Evolutionary conservation across 2,329 filamentous ascomycete genomes (phyloP).

Genomic region (Pseudocercospora vitis): DNA sequence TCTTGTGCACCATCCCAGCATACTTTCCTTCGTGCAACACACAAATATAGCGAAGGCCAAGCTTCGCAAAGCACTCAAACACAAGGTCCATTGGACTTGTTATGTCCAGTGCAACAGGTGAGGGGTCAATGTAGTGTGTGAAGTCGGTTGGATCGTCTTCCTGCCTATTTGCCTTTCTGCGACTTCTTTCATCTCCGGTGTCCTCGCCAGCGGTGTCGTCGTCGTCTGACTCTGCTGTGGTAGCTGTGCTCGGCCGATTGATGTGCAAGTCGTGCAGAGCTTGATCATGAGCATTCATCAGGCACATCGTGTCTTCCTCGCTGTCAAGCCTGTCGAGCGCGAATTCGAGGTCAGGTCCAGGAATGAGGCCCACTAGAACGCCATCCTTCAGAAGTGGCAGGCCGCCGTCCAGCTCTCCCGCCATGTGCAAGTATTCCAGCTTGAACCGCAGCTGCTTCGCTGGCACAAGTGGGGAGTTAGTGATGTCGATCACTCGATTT

Average conservation of each 20-base stretch:
- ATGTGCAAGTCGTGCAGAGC: conserved; percentile 37
- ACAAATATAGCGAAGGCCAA: conserved; percentile 89
- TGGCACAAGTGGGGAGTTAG: conserved; percentile 73
- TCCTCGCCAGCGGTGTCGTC: conserved; percentile 17
- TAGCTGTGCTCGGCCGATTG: conserved; percentile 11
- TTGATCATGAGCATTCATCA: conserved; percentile 71
- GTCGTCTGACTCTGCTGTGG: conserved; percentile 13
- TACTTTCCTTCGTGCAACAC: conserved; percentile 81
- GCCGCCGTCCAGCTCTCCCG: conserved; percentile 88
- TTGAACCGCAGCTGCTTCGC: conserved; percentile 76
- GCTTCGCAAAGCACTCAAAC: conserved; percentile 93
- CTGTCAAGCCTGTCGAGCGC: conserved; percentile 76
- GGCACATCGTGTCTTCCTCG: conserved; percentile 73
- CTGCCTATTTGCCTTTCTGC: conserved; percentile 4
- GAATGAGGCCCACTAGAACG: conserved; percentile 84
- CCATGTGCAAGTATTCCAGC: conserved; percentile 75
- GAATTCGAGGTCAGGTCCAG: conserved; percentile 89
- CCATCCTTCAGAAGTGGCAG: conserved; percentile 80
- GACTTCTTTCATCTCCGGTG: conserved; percentile 10
- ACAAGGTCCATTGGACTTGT: conserved; percentile 90
- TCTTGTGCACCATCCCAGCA: conserved; percentile 92
- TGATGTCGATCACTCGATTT: conserved; percentile 85
- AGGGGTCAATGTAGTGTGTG: conserved; percentile 85
- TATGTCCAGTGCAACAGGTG: conserved; percentile 84
- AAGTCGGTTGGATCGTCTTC: conserved; percentile 73